Conservation (phyloP, 2,329 filamentous ascomycete genomes). For the Aspergillus unguis region DNA sequence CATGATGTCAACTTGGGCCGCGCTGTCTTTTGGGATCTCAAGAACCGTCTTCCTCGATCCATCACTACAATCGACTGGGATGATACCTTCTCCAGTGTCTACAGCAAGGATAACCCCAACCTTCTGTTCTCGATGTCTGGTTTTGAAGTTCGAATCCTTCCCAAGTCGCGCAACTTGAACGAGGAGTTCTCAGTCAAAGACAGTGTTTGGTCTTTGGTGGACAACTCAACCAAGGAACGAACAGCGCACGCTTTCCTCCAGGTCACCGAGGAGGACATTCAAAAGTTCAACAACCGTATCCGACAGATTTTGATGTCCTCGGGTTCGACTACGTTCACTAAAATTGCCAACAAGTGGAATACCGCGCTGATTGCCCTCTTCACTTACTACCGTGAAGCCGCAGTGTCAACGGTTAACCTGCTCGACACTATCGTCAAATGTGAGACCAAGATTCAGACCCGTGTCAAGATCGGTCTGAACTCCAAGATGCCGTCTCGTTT, state of each 20-base stretch:
- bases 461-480: constrained; percentile 97
- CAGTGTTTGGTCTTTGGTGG: constrained; percentile 95
- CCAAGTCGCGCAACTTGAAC: constrained; percentile 90
- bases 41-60: constrained; percentile 90
- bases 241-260: constrained; percentile 97
- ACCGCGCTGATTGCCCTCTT: constrained; percentile 95
- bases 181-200: constrained; percentile 98
- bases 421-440: constrained; percentile 99
- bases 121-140: constrained; percentile 96
- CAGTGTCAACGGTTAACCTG: constrained; percentile 88
- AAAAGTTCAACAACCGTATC: constrained; percentile 99
- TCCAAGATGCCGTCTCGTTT: constrained; percentile 99
- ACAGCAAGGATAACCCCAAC: constrained; percentile 97
- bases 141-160: constrained; percentile 93
- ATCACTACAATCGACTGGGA: constrained; percentile 99
- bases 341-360: constrained; percentile 99
- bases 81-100: constrained; percentile 96
- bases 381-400: constrained; percentile 97
- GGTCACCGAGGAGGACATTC: constrained; percentile 95
- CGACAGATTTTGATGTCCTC: constrained; percentile 99
- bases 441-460: constrained; percentile 98
- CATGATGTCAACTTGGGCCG: constrained; percentile 97
- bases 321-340: constrained; percentile 98
- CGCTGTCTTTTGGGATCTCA: constrained; percentile 98
- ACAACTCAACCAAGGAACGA: constrained; percentile 94